A percentile compares a stretch with the other conserved stretches of the same genome.
phyloP scores from a whole-genome alignment of 176 grass and related monocot species.

The Pontederia paniculata region DNA sequence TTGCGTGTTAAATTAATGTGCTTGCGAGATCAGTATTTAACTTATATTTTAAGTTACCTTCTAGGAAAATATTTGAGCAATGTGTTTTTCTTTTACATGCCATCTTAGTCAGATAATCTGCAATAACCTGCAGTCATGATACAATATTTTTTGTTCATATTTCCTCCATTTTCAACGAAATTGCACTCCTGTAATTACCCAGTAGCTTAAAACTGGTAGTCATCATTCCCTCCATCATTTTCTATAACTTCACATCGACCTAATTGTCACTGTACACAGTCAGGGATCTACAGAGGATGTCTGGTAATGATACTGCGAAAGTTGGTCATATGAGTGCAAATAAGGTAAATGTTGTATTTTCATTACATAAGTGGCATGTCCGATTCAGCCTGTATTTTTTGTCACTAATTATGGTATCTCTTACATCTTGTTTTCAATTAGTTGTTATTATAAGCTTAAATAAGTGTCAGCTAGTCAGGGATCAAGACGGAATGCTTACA shows the following conservation, averaged over 20 bases:
- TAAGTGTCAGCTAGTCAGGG: no score
- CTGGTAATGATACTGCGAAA: constrained; percentile 72
- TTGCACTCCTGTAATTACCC: not conserved
- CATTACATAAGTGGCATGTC: not conserved
- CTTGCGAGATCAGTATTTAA: no score
- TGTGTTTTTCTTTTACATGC: no score
- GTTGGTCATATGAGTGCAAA: constrained; percentile 58
- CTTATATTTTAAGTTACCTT: no score
- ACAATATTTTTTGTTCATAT: no score
- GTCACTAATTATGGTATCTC: not conserved
- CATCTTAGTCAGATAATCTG: no score
- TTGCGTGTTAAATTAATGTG: no score
- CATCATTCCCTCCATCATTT: not conserved
- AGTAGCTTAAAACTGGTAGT: not conserved
- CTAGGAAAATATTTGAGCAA: no score
- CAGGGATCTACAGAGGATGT: constrained; percentile 97
- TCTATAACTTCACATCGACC: constrained; percentile 15
- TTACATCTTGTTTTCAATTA: not conserved
- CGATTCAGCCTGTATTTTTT: not conserved
- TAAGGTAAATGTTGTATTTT: constrained; percentile 41
- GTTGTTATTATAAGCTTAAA: no score
- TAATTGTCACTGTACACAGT: constrained; percentile 64
- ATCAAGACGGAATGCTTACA: no score
- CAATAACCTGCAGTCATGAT: no score
- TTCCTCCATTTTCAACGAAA: no score